phyloP scores from a whole-genome alignment of 1,139 yeast genomes.

The Yarrowia galli region DNA sequence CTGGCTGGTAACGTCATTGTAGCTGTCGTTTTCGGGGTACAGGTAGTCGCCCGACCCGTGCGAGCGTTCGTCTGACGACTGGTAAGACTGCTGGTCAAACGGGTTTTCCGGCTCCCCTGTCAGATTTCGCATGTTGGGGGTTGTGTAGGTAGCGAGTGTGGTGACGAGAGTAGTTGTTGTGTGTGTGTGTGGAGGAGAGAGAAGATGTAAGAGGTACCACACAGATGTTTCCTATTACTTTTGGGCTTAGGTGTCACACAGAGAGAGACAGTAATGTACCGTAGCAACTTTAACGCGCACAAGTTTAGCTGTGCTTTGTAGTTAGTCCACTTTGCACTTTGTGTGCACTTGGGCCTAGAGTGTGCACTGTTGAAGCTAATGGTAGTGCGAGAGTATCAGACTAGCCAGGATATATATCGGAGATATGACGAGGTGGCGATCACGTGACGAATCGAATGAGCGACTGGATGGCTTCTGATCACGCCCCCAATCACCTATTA shows the following conservation, averaged over 20 bases:
- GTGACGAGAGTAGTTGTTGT: too few relatives aligned
- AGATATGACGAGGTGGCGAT: background rate
- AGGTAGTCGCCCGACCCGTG: constrained; percentile 40
- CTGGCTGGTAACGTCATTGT: constrained; percentile 10
- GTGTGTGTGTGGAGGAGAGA: background rate
- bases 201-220: too few relatives aligned
- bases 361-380: background rate
- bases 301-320: constrained; percentile 5
- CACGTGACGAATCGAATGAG: too few relatives aligned
- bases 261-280: background rate
- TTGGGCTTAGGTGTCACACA: constrained; percentile 15
- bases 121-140: constrained; percentile 28
- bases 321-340: background rate
- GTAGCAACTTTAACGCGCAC: constrained; percentile 33
- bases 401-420: background rate
- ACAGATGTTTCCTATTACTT: too few relatives aligned
- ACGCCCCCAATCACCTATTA: background rate
- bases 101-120: constrained; percentile 39
- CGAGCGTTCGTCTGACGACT: constrained; percentile 37
- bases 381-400: background rate
- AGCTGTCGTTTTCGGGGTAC: constrained; percentile 27
- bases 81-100: constrained; percentile 38
- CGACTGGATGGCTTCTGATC: too few relatives aligned
- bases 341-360: background rate
- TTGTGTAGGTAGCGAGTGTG: background rate